Conservation (phyloP, 495 filamentous ascomycete species). For the Parmelia sp. region DNA sequence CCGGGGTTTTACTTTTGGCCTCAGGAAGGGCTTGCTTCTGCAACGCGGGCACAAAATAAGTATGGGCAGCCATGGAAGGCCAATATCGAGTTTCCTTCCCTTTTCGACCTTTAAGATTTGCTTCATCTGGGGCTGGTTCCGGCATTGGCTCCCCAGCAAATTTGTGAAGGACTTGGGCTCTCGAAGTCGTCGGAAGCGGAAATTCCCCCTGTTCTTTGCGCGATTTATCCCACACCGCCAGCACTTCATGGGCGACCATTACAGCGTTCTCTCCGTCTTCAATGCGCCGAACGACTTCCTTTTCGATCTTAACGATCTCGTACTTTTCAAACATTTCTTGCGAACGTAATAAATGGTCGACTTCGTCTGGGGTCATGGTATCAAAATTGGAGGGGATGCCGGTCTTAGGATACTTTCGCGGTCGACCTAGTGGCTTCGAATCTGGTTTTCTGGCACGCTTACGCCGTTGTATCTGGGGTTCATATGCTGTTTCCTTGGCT, state of each 20-base stretch:
- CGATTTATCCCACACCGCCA: slow-evolving; percentile 14
- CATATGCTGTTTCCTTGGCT: neutral
- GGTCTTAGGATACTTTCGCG: slow-evolving; percentile 20
- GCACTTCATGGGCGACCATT: slow-evolving; percentile 17
- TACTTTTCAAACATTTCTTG: slow-evolving; percentile 22
- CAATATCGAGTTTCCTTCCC: slow-evolving; percentile 4
- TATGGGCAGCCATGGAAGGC: slow-evolving; percentile 26
- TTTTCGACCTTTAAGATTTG: slow-evolving; percentile 1
- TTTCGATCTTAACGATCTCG: slow-evolving; percentile 17
- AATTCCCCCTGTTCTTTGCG: slow-evolving; percentile 7
- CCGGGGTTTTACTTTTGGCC: neutral
- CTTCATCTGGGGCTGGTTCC: slow-evolving; percentile 2
- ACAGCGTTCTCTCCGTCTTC: slow-evolving; percentile 16
- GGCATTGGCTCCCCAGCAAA: slow-evolving; percentile 19
- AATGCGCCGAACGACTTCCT: slow-evolving; percentile 21
- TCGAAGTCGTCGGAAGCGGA: slow-evolving; percentile 12
- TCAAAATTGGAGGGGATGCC: slow-evolving; percentile 20
- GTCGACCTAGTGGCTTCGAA: slow-evolving; percentile 17
- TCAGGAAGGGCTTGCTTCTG: neutral
- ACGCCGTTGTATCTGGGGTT: neutral
- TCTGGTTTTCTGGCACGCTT: neutral
- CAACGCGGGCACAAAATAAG: slow-evolving; percentile 4
- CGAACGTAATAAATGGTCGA: slow-evolving; percentile 13
- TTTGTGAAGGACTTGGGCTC: slow-evolving; percentile 15
- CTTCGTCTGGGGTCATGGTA: slow-evolving; percentile 8